Percentiles rank a stretch among this genome's conserved stretches.
phyloP scores from a whole-genome alignment of 2,329 filamentous ascomycete genomes.

The Sclerotinia sclerotiorum region DNA sequence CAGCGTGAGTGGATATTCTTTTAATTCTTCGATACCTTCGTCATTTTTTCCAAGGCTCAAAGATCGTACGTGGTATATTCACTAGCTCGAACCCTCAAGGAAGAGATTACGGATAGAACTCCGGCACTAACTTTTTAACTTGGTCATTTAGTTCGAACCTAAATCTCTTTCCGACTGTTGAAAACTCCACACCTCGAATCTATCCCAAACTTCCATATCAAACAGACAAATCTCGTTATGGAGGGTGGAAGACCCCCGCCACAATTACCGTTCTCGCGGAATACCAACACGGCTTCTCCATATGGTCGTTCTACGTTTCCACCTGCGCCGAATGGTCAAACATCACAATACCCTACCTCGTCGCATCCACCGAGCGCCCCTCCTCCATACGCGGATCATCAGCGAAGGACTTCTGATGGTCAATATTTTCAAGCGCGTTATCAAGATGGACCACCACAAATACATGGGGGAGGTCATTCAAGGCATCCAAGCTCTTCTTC shows the following conservation, averaged over 20 bases:
- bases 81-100: not conserved
- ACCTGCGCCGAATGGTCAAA: slow-evolving; percentile 4
- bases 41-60: not conserved
- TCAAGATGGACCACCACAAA: slow-evolving; percentile 34
- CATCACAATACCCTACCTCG: slow-evolving; percentile 33
- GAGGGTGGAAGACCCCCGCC: slow-evolving; percentile 39
- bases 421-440: slow-evolving; percentile 36
- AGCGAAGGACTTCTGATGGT: slow-evolving; percentile 40
- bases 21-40: not conserved
- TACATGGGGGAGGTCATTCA: slow-evolving; percentile 36
- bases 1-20: not conserved
- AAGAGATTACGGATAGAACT: not conserved
- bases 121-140: not conserved
- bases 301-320: slow-evolving; percentile 34
- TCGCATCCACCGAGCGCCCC: slow-evolving; percentile 38
- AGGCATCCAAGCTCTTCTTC: slow-evolving; percentile 41
- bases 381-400: slow-evolving; percentile 38
- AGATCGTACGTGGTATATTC: slow-evolving; percentile 7
- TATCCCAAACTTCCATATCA: not conserved
- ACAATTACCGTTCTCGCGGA: slow-evolving; percentile 39
- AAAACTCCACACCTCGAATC: not conserved
- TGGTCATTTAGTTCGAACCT: not conserved
- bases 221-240: slow-evolving; percentile 32
- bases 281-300: slow-evolving; percentile 39
- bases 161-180: not conserved